A percentile compares a stretch with the other conserved stretches of the same genome.
These are phyloP conservation scores for Cladosporium austrohemisphaericum DNA, from an alignment of 2,329 filamentous ascomycete genomes.

Conservation along the genomic window DNA sequence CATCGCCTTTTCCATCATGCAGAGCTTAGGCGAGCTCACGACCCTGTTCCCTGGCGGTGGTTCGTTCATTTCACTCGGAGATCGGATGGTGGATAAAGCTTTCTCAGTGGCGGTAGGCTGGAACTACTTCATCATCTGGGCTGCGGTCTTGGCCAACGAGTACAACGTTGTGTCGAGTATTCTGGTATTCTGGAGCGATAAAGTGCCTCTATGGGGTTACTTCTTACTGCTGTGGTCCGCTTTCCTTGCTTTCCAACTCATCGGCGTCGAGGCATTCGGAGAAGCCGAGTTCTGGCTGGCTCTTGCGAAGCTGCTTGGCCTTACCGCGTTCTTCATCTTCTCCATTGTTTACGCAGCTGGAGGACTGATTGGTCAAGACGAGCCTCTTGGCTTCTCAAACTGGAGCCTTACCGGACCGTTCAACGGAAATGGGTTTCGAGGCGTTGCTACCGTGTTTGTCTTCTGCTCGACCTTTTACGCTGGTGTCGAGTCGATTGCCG, in stretches of 20 bases:
- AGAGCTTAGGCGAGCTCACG: slow-evolving; percentile 70
- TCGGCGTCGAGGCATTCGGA: slow-evolving; percentile 41
- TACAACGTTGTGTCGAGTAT: slow-evolving; percentile 68
- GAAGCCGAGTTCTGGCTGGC: slow-evolving; percentile 46
- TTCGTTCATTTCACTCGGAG: slow-evolving; percentile 66
- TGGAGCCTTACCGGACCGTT: slow-evolving; percentile 40
- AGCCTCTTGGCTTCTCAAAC: slow-evolving; percentile 33
- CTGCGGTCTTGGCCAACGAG: slow-evolving; percentile 63
- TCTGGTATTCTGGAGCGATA: slow-evolving; percentile 61
- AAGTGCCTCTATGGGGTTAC: slow-evolving; percentile 39
- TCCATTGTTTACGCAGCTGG: slow-evolving; percentile 37
- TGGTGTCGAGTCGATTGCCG: slow-evolving; percentile 51
- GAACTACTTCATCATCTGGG: slow-evolving; percentile 70
- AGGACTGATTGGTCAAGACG: slow-evolving; percentile 28
- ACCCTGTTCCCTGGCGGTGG: slow-evolving; percentile 69
- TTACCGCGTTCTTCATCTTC: slow-evolving; percentile 40
- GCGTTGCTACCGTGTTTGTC: slow-evolving; percentile 42
- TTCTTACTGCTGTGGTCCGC: slow-evolving; percentile 41
- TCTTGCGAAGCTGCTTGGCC: slow-evolving; percentile 37
- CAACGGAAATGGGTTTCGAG: slow-evolving; percentile 37
- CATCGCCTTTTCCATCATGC: slow-evolving; percentile 65
- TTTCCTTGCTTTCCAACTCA: slow-evolving; percentile 38
- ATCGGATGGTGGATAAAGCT: slow-evolving; percentile 67
- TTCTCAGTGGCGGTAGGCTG: slow-evolving; percentile 67
- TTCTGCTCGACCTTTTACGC: slow-evolving; percentile 47